Conservation (phyloP, 257 asterid species). For the Mentha longifolia region DNA sequence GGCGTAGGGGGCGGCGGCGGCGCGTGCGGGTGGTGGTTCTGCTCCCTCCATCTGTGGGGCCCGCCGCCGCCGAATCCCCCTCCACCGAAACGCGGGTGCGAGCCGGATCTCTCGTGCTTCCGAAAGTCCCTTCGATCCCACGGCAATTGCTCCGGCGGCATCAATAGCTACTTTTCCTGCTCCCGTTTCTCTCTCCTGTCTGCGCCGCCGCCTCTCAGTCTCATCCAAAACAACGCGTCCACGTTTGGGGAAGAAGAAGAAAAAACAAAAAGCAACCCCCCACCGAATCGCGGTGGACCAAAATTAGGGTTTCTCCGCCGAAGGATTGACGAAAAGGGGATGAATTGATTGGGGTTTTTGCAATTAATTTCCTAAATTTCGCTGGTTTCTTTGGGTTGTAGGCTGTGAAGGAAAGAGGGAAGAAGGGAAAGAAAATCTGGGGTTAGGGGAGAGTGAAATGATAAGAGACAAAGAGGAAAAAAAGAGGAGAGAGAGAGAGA, state of each 20-base stretch:
- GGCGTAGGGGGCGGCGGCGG: slow-evolving; percentile 62
- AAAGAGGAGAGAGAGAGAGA: slow-evolving; percentile 7
- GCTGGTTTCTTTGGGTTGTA: slow-evolving; percentile 5
- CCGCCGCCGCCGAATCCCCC: slow-evolving; percentile 66
- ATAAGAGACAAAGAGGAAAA: slow-evolving; percentile 31
- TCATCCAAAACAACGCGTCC: slow-evolving; percentile 51
- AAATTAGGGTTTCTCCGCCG: slow-evolving; percentile 31
- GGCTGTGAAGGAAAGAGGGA: neutral
- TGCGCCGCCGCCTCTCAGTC: slow-evolving; percentile 44
- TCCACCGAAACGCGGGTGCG: slow-evolving; percentile 54
- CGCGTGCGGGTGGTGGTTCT: slow-evolving; percentile 51
- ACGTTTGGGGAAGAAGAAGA: neutral
- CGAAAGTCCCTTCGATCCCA: slow-evolving; percentile 98
- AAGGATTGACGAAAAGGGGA: slow-evolving; percentile 1
- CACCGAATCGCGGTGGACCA: slow-evolving; percentile 20
- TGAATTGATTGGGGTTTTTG: slow-evolving; percentile 14
- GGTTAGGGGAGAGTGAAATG: slow-evolving; percentile 34
- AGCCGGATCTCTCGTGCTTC: slow-evolving; percentile 80
- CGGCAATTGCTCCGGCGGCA: slow-evolving; percentile 94
- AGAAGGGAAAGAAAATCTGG: slow-evolving; percentile 33
- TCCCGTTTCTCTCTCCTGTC: slow-evolving; percentile 35
- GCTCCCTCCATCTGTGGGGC: slow-evolving; percentile 76
- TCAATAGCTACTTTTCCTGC: slow-evolving; percentile 46
- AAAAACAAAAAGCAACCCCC: neutral
- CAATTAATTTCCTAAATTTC: neutral